These are phyloP conservation scores for Geotrichum candidum DNA, from an alignment of 1,139 yeast genomes.

Conservation along the genomic window DNA sequence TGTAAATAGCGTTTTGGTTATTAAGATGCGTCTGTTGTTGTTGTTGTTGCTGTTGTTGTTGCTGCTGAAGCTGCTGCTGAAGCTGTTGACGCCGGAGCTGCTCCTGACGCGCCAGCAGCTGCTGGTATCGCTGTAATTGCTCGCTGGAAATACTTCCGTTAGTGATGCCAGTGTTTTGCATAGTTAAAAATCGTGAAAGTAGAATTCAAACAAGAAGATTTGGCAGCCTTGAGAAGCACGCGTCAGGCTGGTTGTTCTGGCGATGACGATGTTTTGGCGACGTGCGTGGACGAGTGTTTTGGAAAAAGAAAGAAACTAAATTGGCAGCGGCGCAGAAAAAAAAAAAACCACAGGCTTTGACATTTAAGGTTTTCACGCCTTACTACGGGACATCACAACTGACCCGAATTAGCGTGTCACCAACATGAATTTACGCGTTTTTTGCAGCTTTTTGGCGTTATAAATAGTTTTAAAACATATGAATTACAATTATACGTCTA, in stretches of 20 bases:
- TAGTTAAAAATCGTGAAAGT: background rate
- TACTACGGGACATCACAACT: background rate
- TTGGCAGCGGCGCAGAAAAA: background rate
- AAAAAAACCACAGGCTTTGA: background rate
- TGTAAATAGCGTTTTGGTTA: background rate
- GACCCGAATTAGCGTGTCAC: background rate
- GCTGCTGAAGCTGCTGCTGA: constrained; percentile 8
- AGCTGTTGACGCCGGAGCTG: background rate
- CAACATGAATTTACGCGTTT: background rate
- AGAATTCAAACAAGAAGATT: background rate
- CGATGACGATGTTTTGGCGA: background rate
- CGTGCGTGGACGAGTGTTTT: background rate
- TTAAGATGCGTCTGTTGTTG: constrained; percentile 10
- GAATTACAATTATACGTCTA: background rate
- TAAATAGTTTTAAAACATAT: background rate
- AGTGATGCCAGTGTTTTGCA: background rate
- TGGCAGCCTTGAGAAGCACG: background rate
- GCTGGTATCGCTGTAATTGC: constrained; percentile 3
- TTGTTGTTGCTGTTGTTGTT: constrained; percentile 16
- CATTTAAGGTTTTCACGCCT: background rate
- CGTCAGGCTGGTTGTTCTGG: background rate
- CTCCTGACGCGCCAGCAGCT: constrained; percentile 5
- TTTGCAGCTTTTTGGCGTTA: background rate
- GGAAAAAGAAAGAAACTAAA: background rate
- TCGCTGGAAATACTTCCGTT: background rate